phyloP scores from a whole-genome alignment of 345 rosid genomes.

The Eucalyptus viminalis region DNA sequence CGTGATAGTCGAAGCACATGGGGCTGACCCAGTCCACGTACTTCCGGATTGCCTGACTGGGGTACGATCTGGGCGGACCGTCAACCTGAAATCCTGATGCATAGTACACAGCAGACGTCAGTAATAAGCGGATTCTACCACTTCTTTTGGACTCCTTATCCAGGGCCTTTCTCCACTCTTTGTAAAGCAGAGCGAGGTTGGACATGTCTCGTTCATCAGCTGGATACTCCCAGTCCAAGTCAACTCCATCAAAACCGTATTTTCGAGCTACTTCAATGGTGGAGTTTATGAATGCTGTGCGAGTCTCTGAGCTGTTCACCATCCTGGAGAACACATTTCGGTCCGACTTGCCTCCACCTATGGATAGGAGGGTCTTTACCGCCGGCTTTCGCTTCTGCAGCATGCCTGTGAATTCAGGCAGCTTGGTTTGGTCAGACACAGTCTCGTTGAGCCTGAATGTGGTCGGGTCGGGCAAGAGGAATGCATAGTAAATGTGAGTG shows the following conservation, averaged over 20 bases:
- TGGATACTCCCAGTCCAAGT: constrained; percentile 45
- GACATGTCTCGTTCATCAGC: constrained; percentile 14
- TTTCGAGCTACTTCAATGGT: constrained; percentile 19
- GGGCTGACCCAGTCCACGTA: constrained; percentile 26
- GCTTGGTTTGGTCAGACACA: background rate
- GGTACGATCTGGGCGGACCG: constrained; percentile 4
- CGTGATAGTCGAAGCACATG: constrained; percentile 34
- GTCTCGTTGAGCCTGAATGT: constrained; percentile 13
- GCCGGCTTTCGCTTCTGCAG: constrained; percentile 3
- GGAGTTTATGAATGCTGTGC: constrained; percentile 18
- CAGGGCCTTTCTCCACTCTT: constrained; percentile 1
- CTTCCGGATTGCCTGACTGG: background rate
- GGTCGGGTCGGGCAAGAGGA: constrained; percentile 8
- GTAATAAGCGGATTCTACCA: background rate
- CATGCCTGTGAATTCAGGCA: constrained; percentile 5
- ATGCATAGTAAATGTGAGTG: constrained; percentile 36
- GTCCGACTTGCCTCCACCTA: constrained; percentile 16
- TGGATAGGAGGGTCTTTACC: constrained; percentile 15
- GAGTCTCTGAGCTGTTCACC: background rate
- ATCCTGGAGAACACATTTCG: constrained; percentile 8
- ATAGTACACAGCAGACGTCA: constrained; percentile 26
- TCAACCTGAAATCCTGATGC: background rate
- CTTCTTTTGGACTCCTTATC: background rate
- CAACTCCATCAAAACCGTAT: constrained; percentile 34
- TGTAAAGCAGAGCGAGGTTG: constrained; percentile 1